A percentile compares a stretch with the other conserved stretches of the same genome.
phyloP scores from a whole-genome alignment of 164 flowering plant genomes.

The Sextonia rubra region DNA sequence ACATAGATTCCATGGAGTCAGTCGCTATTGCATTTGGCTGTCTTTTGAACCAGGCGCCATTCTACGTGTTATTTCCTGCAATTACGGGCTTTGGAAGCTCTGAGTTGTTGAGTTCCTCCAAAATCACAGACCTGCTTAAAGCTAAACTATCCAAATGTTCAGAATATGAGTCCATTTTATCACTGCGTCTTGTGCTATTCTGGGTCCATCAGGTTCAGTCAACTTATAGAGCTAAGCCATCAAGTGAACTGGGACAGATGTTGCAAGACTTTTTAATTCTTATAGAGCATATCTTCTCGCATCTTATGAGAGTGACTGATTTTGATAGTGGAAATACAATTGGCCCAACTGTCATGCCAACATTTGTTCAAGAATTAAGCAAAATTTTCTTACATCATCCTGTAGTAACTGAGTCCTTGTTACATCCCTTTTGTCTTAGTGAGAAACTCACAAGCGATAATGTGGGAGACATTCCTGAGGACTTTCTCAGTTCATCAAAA shows the following conservation, averaged over 20 bases:
- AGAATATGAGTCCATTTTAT: slow-evolving; percentile 32
- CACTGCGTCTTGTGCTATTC: slow-evolving; percentile 60
- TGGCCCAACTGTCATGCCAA: slow-evolving; percentile 15
- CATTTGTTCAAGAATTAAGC: slow-evolving; percentile 34
- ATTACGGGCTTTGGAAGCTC: slow-evolving; percentile 26
- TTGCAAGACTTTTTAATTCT: slow-evolving; percentile 45
- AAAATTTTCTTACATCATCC: slow-evolving; percentile 64
- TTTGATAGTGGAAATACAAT: slow-evolving; percentile 16
- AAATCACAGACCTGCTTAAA: slow-evolving; percentile 43
- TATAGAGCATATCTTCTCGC: slow-evolving; percentile 37
- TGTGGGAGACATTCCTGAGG: slow-evolving; percentile 22
- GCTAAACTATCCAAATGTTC: slow-evolving; percentile 39
- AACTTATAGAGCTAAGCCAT: slow-evolving; percentile 36
- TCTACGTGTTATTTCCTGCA: slow-evolving; percentile 59
- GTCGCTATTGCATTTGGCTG: slow-evolving; percentile 45
- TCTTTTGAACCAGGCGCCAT: slow-evolving; percentile 54
- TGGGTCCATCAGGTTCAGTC: slow-evolving; percentile 56
- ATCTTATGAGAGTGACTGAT: slow-evolving; percentile 30
- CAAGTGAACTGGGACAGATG: slow-evolving; percentile 32
- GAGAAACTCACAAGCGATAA: slow-evolving; percentile 16
- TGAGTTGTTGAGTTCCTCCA: slow-evolving; percentile 20
- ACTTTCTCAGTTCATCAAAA: slow-evolving; percentile 23
- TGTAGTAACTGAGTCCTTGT: slow-evolving; percentile 35
- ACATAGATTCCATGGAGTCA: slow-evolving; percentile 30
- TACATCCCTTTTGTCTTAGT: slow-evolving; percentile 25